Evolutionary conservation across 345 rosid genomes (phyloP).

Genomic region (Eucalyptus marginata): DNA sequence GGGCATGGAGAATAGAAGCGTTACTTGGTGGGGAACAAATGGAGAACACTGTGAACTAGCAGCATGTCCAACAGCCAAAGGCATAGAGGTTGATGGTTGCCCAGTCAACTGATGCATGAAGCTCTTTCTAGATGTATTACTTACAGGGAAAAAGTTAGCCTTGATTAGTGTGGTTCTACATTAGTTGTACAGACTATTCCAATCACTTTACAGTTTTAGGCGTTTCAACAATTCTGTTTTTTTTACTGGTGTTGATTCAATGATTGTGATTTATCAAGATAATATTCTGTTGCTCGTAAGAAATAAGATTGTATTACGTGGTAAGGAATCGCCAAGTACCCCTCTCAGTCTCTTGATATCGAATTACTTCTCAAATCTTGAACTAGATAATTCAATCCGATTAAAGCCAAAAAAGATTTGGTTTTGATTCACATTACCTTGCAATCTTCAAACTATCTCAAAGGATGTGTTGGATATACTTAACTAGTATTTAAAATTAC

Average conservation of each 20-base stretch:
- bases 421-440: neutral
- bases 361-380: neutral
- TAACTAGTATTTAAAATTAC: neutral
- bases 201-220: neutral
- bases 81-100: conserved; percentile 46
- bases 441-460: neutral
- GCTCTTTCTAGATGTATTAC: neutral
- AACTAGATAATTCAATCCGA: neutral
- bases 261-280: neutral
- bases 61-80: conserved; percentile 67
- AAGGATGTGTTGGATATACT: neutral
- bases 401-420: neutral
- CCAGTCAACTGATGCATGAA: conserved; percentile 24
- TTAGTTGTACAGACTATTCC: neutral
- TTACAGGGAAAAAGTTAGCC: neutral
- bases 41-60: conserved; percentile 84
- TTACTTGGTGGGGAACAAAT: conserved; percentile 69
- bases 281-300: neutral
- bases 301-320: neutral
- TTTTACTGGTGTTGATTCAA: neutral
- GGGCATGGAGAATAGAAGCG: conserved; percentile 40
- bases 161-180: neutral
- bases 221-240: neutral
- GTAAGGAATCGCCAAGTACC: neutral
- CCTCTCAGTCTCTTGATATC: neutral